Base-by-base conservation (phyloP, 2,329 filamentous ascomycete species). In the Pseudocercospora ulei region DNA sequence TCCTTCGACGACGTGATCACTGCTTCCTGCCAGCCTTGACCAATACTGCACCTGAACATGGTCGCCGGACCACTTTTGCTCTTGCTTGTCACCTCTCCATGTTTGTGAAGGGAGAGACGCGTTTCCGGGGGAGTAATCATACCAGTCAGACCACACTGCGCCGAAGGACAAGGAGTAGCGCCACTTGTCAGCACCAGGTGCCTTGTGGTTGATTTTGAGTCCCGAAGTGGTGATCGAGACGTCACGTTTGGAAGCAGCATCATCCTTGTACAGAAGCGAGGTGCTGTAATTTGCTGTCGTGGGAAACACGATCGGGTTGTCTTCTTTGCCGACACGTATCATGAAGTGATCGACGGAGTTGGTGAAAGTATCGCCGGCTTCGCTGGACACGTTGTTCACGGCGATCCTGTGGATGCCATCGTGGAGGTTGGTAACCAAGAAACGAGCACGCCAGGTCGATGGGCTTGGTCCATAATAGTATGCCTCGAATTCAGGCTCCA, bases 21-120 rank as follows among this genome's bases (percentile, higher is more conserved):
- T 75, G 46, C 74, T 78, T 4, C 74, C 73, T 12, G 72, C 65
- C 36, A 72, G 60, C 38, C 65, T 64, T 52, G 67, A 76, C 69
- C 70, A 80, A 55, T 80, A 80, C 50, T 80, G 73, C 14, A 79
- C 67, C 16, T 70, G 67, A 22, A 80, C 65, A 51, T 80, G 76
- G 26, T 78, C 68, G 16, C 75, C 76, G 16, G 65, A 51, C 76
- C 76, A 80, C 29, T 58, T 57, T 54, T 80, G 76, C 3, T 64
- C 51, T 11, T 67, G 61, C 14, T 48, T 50, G 1, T 72, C 73
- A n/a, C 76, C 76, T 3, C 64, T 66, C 76, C 76, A 80, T 3
- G 62, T 49, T 43, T 70, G 66, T 27, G 62, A 55, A 11, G 63
- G 47, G 16, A 76, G 59, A 9, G 64, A 66, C 4, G 62, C 62